Conservation (phyloP, 345 rosid genomes). For the Gossypium turneri region DNA sequence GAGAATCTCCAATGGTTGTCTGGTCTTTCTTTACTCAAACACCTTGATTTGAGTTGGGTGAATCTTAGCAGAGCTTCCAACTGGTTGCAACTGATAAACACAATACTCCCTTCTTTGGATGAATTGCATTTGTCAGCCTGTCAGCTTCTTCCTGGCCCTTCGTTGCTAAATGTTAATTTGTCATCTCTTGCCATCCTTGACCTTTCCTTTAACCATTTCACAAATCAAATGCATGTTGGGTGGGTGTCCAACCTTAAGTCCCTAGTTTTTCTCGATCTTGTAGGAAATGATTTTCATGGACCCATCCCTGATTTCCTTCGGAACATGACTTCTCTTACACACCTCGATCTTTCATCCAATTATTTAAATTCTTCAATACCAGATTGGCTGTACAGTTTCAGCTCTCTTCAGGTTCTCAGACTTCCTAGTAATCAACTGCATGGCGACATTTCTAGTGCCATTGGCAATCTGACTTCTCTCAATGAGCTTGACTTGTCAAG, state of each 20-base stretch:
- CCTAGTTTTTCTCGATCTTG: neutral
- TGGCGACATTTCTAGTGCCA: neutral
- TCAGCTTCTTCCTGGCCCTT: neutral
- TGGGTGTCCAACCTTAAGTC: neutral
- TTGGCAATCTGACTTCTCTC: neutral
- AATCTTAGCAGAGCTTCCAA: neutral
- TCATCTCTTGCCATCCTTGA: slow-evolving; percentile 1
- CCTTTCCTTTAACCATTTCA: neutral
- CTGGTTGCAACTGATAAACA: neutral
- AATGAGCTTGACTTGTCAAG: neutral
- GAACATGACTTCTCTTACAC: neutral
- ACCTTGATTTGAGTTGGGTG: neutral
- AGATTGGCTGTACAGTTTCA: neutral
- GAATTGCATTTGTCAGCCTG: neutral
- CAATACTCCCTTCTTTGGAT: neutral
- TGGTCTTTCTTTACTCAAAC: neutral
- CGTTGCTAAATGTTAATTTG: neutral
- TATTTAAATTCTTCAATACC: neutral
- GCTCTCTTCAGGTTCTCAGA: neutral
- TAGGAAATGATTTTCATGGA: neutral
- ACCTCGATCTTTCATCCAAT: neutral
- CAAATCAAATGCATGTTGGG: neutral
- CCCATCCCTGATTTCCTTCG: neutral
- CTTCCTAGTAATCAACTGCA: neutral
- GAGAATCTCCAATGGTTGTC: neutral